These are phyloP conservation scores for Peltaster fructicola DNA, from an alignment of 2,329 filamentous ascomycete species.

Conservation along the genomic window DNA sequence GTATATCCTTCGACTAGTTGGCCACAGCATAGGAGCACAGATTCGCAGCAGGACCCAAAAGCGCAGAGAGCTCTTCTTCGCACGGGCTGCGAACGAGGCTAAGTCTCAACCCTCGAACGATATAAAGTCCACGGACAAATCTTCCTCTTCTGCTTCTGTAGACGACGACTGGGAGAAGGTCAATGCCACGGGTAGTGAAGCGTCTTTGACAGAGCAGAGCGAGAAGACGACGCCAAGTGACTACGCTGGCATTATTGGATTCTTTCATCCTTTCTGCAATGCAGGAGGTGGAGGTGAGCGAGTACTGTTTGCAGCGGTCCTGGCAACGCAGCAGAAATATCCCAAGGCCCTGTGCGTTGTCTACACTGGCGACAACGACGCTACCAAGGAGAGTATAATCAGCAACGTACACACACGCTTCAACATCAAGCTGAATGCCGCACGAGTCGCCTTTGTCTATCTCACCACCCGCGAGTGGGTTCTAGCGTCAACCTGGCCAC, in stretches of 20 bases:
- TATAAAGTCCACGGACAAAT: constrained; percentile 2
- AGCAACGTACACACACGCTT: constrained; percentile 51
- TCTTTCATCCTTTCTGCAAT: constrained; percentile 98
- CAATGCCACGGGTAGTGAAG: constrained; percentile 24
- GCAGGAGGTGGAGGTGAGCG: constrained; percentile 89
- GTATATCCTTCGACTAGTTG: constrained; percentile 9
- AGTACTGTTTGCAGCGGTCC: constrained; percentile 89
- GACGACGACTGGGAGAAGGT: constrained; percentile 58
- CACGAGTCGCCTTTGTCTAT: constrained; percentile 76
- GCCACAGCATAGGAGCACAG: constrained; percentile 11
- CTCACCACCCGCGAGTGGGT: constrained; percentile 77
- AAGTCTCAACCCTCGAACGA: constrained; percentile 2
- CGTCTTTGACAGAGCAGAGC: too few relatives aligned
- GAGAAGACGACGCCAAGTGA: constrained; percentile 27
- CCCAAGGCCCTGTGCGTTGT: constrained; percentile 78
- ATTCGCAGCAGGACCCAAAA: constrained; percentile 15
- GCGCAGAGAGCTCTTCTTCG: constrained; percentile 15
- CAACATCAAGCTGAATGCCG: constrained; percentile 74
- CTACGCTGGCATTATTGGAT: constrained; percentile 77
- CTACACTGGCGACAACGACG: constrained; percentile 89
- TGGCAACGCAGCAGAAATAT: constrained; percentile 76
- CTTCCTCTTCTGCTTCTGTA: constrained; percentile 18
- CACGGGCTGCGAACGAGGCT: constrained; percentile 13
- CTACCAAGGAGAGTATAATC: constrained; percentile 63
- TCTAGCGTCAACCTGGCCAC: constrained; percentile 71